Evolutionary conservation across 148 eudicot species (phyloP).

Genomic region (Oxyria digyna): DNA sequence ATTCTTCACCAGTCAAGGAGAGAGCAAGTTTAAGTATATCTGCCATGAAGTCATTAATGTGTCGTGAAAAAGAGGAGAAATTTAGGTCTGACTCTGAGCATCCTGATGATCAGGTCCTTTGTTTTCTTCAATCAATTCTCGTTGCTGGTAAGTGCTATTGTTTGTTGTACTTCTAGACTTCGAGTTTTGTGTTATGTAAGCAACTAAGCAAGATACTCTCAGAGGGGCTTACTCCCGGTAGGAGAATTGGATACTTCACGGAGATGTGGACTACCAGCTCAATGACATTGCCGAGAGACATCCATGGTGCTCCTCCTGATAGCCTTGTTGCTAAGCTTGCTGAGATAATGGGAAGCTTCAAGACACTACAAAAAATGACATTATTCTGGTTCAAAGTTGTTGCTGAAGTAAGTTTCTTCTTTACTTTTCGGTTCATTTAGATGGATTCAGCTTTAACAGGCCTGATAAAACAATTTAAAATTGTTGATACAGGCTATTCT

Average conservation of each 20-base stretch:
- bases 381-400: slow-evolving; percentile 71
- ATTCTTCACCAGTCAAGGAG: slow-evolving; percentile 84
- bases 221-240: slow-evolving; percentile 67
- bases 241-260: slow-evolving; percentile 34
- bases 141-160: slow-evolving; percentile 53
- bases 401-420: slow-evolving; percentile 61
- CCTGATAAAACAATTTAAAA: background rate
- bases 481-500: background rate
- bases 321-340: slow-evolving; percentile 68
- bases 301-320: slow-evolving; percentile 85
- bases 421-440: background rate
- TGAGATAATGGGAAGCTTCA: slow-evolving; percentile 87
- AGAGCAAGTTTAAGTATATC: slow-evolving; percentile 70
- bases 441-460: background rate
- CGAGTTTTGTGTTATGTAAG: slow-evolving; percentile 58
- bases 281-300: slow-evolving; percentile 55
- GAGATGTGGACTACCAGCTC: slow-evolving; percentile 32
- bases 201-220: slow-evolving; percentile 78
- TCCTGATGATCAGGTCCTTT: slow-evolving; percentile 51
- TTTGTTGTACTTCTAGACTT: slow-evolving; percentile 18
- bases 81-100: slow-evolving; percentile 47
- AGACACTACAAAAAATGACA: slow-evolving; percentile 69
- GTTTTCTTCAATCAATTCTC: slow-evolving; percentile 48
- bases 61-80: slow-evolving; percentile 77
- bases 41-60: slow-evolving; percentile 73